These are phyloP conservation scores for Ophiorrhiza pumila DNA, from an alignment of 257 asterid genomes.

Conservation along the genomic window DNA sequence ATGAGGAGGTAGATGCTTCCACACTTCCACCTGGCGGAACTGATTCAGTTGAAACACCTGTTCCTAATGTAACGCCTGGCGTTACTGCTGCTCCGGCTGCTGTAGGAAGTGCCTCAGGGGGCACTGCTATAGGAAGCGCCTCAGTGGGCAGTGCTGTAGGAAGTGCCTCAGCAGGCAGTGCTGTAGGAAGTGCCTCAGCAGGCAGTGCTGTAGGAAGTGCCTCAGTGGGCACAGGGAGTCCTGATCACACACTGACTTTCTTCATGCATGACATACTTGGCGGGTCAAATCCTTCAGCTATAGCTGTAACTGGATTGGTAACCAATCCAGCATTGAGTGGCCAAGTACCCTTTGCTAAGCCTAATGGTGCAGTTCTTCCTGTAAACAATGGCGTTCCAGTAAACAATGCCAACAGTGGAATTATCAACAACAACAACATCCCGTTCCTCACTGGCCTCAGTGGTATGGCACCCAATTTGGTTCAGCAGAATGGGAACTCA, in stretches of 20 bases:
- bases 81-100: slow-evolving; percentile 6
- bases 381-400: slow-evolving; percentile 56
- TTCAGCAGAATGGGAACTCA: slow-evolving; percentile 53
- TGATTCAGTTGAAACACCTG: slow-evolving; percentile 6
- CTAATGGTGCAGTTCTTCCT: slow-evolving; percentile 78
- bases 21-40: slow-evolving; percentile 19
- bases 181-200: too few relatives aligned
- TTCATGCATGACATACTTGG: slow-evolving; percentile 93
- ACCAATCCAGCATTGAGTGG: slow-evolving; percentile 75
- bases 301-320: slow-evolving; percentile 75
- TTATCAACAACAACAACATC: slow-evolving; percentile 66
- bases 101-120: too few relatives aligned
- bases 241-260: slow-evolving; percentile 55
- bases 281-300: slow-evolving; percentile 76
- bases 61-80: slow-evolving; percentile 2
- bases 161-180: too few relatives aligned
- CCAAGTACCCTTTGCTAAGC: slow-evolving; percentile 85
- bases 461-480: slow-evolving; percentile 50
- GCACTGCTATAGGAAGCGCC: too few relatives aligned
- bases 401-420: slow-evolving; percentile 63
- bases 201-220: slow-evolving; percentile 1
- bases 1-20: slow-evolving; percentile 28
- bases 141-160: too few relatives aligned
- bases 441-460: slow-evolving; percentile 87
- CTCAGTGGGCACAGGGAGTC: slow-evolving; percentile 11